These are phyloP conservation scores for Cyclanthera cordifolia DNA, from an alignment of 306 rosid genomes.

Conservation along the genomic window DNA sequence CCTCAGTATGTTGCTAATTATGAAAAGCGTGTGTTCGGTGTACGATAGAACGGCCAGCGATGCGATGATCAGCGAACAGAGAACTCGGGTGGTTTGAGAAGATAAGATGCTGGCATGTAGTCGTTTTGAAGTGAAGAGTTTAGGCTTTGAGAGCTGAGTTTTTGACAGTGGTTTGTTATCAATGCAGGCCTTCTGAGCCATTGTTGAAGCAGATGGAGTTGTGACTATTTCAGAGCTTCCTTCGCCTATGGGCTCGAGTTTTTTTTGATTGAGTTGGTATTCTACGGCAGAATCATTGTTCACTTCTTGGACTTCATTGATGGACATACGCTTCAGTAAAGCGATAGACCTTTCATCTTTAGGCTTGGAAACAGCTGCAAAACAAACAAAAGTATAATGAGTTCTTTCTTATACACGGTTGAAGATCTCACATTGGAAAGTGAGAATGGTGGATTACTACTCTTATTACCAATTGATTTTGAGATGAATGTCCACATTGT, in stretches of 20 bases:
- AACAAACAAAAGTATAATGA: not conserved
- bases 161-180: constrained; percentile 4
- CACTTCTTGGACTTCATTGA: not conserved
- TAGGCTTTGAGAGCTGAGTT: constrained; percentile 3
- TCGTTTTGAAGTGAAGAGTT: constrained; percentile 48
- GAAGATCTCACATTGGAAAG: too few species aligned
- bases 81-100: constrained; percentile 44
- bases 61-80: constrained; percentile 41
- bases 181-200: constrained; percentile 4
- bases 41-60: constrained; percentile 41
- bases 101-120: constrained; percentile 46
- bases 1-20: constrained; percentile 24
- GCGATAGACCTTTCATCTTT: not conserved
- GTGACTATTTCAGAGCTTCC: not conserved
- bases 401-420: not conserved
- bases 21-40: constrained; percentile 21
- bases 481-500: too few species aligned
- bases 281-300: not conserved
- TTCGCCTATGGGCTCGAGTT: constrained; percentile 3
- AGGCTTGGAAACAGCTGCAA: not conserved
- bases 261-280: not conserved
- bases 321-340: not conserved
- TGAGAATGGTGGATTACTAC: too few species aligned
- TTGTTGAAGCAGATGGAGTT: constrained; percentile 11
- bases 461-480: too few species aligned